These are phyloP conservation scores for Metschnikowia kunwiensis DNA, from an alignment of 805 yeast species.

Conservation along the genomic window DNA sequence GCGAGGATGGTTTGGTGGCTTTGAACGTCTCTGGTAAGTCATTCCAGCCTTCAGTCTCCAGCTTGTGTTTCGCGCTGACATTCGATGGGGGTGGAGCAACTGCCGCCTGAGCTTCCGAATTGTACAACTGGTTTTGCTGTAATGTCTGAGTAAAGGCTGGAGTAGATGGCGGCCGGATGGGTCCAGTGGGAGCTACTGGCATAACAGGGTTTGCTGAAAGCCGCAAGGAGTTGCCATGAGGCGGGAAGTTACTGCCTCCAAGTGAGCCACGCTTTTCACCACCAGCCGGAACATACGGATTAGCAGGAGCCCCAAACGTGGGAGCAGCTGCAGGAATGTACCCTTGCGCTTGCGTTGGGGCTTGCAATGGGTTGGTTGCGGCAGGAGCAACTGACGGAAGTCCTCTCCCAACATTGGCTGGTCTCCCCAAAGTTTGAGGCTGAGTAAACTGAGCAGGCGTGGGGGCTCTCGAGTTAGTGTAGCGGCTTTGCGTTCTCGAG, in stretches of 20 bases:
- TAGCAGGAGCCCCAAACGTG: slow-evolving; percentile 19
- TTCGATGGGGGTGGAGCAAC: slow-evolving; percentile 11
- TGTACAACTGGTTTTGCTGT: neutral
- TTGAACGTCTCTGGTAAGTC: slow-evolving; percentile 57
- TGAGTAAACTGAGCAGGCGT: slow-evolving; percentile 1
- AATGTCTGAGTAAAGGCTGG: slow-evolving; percentile 12
- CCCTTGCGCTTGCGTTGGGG: slow-evolving; percentile 1
- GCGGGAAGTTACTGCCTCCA: slow-evolving; percentile 3
- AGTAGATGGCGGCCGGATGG: slow-evolving; percentile 16
- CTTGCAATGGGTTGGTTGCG: neutral
- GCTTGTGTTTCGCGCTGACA: slow-evolving; percentile 26
- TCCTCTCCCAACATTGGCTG: slow-evolving; percentile 1
- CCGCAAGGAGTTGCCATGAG: slow-evolving; percentile 4
- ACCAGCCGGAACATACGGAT: slow-evolving; percentile 16
- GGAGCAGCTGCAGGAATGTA: slow-evolving; percentile 17
- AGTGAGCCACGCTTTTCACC: slow-evolving; percentile 11
- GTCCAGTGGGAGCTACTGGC: slow-evolving; percentile 9
- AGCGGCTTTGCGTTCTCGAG: slow-evolving; percentile 5
- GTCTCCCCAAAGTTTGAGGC: neutral
- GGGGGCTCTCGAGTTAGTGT: slow-evolving; percentile 1
- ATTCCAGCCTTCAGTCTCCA: slow-evolving; percentile 68
- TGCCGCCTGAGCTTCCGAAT: slow-evolving; percentile 4
- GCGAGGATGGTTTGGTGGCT: slow-evolving; percentile 28
- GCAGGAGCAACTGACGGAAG: neutral
- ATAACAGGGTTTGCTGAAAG: slow-evolving; percentile 2